A percentile compares a stretch with the other conserved stretches of the same genome.
Conservation (phyloP, 1,139 yeast species). For the Yamadazyma jaroonii region DNA sequence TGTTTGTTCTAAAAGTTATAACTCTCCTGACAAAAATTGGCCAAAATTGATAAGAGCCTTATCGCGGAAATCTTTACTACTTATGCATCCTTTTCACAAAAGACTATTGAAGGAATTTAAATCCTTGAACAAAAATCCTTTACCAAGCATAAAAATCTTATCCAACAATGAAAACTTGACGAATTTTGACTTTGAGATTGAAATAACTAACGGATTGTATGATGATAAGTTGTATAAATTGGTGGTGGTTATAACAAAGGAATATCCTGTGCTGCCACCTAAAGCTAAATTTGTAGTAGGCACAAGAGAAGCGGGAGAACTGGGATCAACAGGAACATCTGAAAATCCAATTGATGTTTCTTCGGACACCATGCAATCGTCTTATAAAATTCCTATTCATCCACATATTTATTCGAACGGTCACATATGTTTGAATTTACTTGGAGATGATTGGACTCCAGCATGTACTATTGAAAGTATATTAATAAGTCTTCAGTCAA, state of each 20-base stretch:
- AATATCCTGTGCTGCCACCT: conserved; percentile 67
- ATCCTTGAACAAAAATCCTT: conserved; percentile 16
- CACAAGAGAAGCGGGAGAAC: conserved; percentile 7
- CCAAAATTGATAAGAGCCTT: not conserved
- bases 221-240: conserved; percentile 31
- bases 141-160: conserved; percentile 30
- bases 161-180: conserved; percentile 21
- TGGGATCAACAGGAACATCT: not conserved
- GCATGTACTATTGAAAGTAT: conserved; percentile 57
- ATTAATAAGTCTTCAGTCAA: conserved; percentile 60
- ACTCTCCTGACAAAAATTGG: no score
- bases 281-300: conserved; percentile 50
- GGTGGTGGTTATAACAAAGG: conserved; percentile 37
- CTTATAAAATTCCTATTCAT: conserved; percentile 51
- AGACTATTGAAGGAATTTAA: conserved; percentile 44
- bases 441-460: conserved; percentile 75
- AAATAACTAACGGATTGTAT: conserved; percentile 27
- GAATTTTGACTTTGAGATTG: conserved; percentile 23
- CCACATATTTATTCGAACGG: conserved; percentile 77
- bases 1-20: no score
- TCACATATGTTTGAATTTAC: conserved; percentile 62
- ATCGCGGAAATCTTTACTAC: conserved; percentile 2
- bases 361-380: conserved; percentile 3
- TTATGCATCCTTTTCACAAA: conserved; percentile 30
- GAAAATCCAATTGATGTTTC: not conserved